Evolutionary conservation across 768 basidiomycete genomes (phyloP), one percentile per base, ranked within the genome.

Genomic region (Saitozyma sp.): DNA sequence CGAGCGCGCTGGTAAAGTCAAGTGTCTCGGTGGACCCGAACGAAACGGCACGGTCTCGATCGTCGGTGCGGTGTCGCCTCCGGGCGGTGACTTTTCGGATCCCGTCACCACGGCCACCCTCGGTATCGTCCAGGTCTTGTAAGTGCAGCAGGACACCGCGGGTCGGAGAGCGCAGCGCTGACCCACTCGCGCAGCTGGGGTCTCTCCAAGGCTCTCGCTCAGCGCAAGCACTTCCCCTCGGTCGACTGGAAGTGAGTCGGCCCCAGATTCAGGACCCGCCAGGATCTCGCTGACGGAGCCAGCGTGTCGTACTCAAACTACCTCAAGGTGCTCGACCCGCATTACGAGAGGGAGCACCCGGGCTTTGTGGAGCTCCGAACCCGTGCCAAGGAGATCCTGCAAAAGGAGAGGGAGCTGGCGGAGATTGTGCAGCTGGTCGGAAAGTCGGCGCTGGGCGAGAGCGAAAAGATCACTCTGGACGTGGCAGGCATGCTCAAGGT

Each of bases 341-440:
- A 93, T 80, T 99, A 98, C 80, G 93, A 98, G 79, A 81, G 84
- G 49, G 88, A 88, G 55, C 70, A 70, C 58, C 90, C 92, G 5
- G 95, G 92, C n/a, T 99, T 99, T 81, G 87, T 97, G 43, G 91
- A 95, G 67, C 83, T 93, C 68, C 90, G 96, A 58, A 89, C 87
- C 58, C 89, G 88, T 70, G 91, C 93, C 55, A 97, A 96, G 82
- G 92, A 97, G 82, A 95, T 99, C 60, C 81, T 99, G 58, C 96
- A 98, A 81, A 98, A 98, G 81, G 96, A 99, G 80, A 92, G 94
- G 73, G 96, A 98, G 76, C 85, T 99, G 48, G 92, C 96, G 0
- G 96, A 99, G 81, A 98, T 99, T 67, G 96, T 99, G 37, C 96
- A 99, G 77, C 85, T 99, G n/a, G 96, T 99, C 69, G 96, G 96